Percentiles rank a stretch among this genome's conserved stretches.
Conservation (phyloP, 1,284 basidiomycete genomes). For the Puccinia horiana region DNA sequence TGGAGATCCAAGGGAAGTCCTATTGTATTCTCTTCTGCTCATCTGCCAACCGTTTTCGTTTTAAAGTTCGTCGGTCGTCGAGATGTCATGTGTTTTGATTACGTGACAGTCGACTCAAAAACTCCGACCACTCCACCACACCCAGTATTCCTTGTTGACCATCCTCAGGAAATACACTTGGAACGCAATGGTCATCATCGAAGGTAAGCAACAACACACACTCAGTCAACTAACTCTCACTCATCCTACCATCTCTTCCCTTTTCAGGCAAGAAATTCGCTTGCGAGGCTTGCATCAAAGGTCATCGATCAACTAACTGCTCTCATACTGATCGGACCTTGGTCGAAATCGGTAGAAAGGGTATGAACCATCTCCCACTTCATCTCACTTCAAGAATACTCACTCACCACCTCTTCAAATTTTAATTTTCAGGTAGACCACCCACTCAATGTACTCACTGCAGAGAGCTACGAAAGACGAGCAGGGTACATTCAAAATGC, state of each 20-base stretch:
- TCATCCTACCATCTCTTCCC: neutral
- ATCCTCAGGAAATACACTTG: too few species aligned
- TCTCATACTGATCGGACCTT: slow-evolving; percentile 33
- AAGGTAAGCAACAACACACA: neutral
- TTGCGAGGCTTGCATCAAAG: slow-evolving; percentile 37
- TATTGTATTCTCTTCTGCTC: too few species aligned
- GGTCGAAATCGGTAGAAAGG: slow-evolving; percentile 39
- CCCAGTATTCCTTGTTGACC: too few species aligned
- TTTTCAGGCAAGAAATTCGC: slow-evolving; percentile 40
- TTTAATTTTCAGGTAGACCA: slow-evolving; percentile 14
- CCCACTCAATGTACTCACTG: slow-evolving; percentile 43
- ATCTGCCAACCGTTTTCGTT: too few species aligned
- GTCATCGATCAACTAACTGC: slow-evolving; percentile 34
- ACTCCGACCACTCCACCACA: too few species aligned
- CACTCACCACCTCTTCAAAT: neutral
- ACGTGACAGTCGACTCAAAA: too few species aligned
- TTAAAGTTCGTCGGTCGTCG: too few species aligned
- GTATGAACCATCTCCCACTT: neutral
- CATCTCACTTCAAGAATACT: neutral
- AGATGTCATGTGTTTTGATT: too few species aligned
- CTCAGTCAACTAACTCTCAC: neutral
- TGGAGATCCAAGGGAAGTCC: too few species aligned
- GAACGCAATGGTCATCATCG: slow-evolving; percentile 30
- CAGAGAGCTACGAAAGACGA: slow-evolving; percentile 30
- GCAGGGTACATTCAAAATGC: slow-evolving; percentile 37